Evolutionary conservation across 1,139 yeast species (phyloP), one percentile per base, ranked within the genome.

Genomic region (Suhomyces kunorum): DNA sequence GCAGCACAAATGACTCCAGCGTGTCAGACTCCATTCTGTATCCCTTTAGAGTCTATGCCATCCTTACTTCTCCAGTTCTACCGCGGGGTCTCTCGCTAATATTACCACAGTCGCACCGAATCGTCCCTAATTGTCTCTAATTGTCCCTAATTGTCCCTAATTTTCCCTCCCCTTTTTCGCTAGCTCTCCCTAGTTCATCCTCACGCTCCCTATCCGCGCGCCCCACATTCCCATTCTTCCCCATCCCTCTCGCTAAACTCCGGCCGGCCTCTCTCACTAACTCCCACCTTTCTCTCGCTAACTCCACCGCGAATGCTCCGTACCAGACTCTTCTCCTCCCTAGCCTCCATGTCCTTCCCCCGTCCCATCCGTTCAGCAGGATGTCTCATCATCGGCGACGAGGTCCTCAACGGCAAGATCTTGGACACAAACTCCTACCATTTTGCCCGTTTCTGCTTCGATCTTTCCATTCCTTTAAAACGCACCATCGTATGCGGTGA

Each of bases 331-430:
- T 20, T 34, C 13, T 20, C 36, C 14, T 8, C 28, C 8, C 20
- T 22, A 9, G 32, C 24, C 13, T 23, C 16, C 19, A 15, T 27
- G 35, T 20, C 12, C 17, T 4, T 29, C 9, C 11, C 34, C 5
- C 38, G 35, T 18, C 40, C 40, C 19, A 48, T 50, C 8, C 12
- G 41, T 7, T 43, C 51, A 3, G 76, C 75, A 1, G 76, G 74
- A 8, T 68, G 74, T 50, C 68, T 80, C 42, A 83, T 86, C 34
- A 87, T 88, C 39, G 96, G 96, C 5, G 96, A 87, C 59, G 96
- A 87, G 61, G 85, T 88, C 1, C 74, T 87, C 43, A 87, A 87
- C 54, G 94, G 95, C n/a, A 88, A 87, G 64, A 87, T 88, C 47
- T 66, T 73, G 11, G 96, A 88, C 56, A 79, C 92, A 5, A 87